Conservation (phyloP, 495 filamentous ascomycete species). For the Pseudoneurospora amorphoporcata region DNA sequence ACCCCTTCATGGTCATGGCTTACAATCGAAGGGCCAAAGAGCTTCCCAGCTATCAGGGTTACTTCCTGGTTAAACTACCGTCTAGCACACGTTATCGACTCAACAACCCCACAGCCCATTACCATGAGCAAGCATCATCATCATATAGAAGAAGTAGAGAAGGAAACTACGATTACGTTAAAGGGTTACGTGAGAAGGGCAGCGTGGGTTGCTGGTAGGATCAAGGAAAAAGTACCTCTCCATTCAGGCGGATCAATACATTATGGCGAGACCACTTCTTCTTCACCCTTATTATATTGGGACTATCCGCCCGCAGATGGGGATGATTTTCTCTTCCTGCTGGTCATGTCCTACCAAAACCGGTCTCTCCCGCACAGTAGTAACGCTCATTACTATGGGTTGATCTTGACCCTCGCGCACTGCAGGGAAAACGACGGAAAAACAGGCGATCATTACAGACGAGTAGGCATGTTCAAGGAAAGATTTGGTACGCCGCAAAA, state of each 20-base stretch:
- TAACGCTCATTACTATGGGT: not conserved
- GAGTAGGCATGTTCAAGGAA: not conserved
- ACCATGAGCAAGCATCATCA: not conserved
- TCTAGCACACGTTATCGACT: not conserved
- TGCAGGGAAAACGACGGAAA: not conserved
- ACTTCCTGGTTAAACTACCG: not conserved
- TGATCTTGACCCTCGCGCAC: not conserved
- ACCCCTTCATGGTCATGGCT: not conserved
- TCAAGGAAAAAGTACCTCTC: not conserved
- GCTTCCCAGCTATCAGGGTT: not conserved
- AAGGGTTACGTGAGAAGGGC: not conserved
- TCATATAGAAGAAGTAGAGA: not conserved
- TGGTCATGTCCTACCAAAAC: not conserved
- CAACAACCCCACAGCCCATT: not conserved
- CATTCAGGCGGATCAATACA: not conserved
- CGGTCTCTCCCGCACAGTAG: too few relatives aligned
- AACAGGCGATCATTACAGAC: not conserved
- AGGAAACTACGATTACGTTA: not conserved
- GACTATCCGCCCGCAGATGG: not conserved
- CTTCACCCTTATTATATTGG: not conserved
- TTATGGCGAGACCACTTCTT: not conserved
- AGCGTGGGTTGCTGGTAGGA: not conserved
- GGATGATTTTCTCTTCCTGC: not conserved
- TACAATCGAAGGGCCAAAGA: not conserved
- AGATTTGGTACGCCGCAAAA: not conserved